Base-by-base conservation (phyloP, 768 basidiomycete species). In the Pleurotus pulmonarius region DNA sequence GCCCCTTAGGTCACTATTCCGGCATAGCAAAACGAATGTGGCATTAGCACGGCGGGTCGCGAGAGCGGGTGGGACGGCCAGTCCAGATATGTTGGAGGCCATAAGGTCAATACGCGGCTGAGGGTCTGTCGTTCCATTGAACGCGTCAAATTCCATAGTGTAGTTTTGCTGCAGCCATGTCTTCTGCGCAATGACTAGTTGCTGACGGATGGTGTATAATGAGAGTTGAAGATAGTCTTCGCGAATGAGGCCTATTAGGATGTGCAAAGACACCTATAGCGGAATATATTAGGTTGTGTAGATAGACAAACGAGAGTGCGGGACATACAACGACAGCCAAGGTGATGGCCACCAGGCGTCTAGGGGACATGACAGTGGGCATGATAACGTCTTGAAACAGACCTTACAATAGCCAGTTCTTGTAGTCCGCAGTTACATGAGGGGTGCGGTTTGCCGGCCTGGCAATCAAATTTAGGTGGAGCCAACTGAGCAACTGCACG, bases 1-100 rank as follows among this genome's bases (percentile, higher is more conserved):
- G 15, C 79, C 77, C n/a, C 77, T 60, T 5, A 87, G 61, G 58
- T 91, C 88, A 29, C 72, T 70, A 65, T 90, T 91, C 41, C 87
- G 77, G 39, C 82, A 86, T 25, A 94, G 79, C 40, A 77, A 71
- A 6, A 75, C 67, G 46, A 77, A 72, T 0, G 73, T 70, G 0
- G 75, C 75, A 56, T 77, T 76, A 13, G 71, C 72, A n/a, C 67
- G 63, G 56, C 39, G 49, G 7, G n/a, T n/a, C 16, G 20, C 26
- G 38, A 37, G 18, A 40, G 39, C n/a, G 18, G 20, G 39, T 55
- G 25, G 13, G 20, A 24, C 20, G 16, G 34, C 37, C 18, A 58
- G 48, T 38, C 16, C 15, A 9, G 48, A 29, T 15, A 16, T 4
- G 16, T 15, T n/a, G n/a, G 26, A 4, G 48, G 9, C 25, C 15